phyloP scores from a whole-genome alignment of 305 asterid genomes.

The Fraxinus platypoda region DNA sequence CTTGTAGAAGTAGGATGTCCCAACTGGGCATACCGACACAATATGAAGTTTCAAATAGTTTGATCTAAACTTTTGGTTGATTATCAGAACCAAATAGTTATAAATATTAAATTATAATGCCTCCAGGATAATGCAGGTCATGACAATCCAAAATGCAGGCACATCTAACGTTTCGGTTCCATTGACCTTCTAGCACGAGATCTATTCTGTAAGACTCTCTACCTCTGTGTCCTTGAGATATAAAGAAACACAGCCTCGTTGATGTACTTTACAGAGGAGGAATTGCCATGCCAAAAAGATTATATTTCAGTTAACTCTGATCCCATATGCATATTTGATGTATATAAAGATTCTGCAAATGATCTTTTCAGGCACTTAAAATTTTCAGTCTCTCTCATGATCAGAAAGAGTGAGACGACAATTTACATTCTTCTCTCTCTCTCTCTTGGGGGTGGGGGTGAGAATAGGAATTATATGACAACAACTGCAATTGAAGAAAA shows the following conservation, averaged over 20 bases:
- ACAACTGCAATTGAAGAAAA: conserved; percentile 8
- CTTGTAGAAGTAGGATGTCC: neutral
- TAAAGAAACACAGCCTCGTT: neutral
- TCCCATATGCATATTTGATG: neutral
- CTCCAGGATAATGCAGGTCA: neutral
- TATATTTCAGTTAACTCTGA: conserved; percentile 5
- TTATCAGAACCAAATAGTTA: neutral
- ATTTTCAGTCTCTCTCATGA: neutral
- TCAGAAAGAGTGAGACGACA: neutral
- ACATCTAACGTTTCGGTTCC: neutral
- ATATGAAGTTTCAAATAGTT: neutral
- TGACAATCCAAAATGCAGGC: neutral
- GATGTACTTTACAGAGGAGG: neutral
- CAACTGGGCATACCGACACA: neutral
- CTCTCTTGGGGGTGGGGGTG: neutral
- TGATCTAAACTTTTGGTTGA: neutral
- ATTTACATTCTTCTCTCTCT: neutral
- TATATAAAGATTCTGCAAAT: neutral
- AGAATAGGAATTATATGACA: neutral
- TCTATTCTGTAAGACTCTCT: neutral
- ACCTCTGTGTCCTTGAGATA: neutral
- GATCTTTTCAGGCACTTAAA: neutral
- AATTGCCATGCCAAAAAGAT: neutral
- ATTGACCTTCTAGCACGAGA: neutral
- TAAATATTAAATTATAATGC: neutral